A percentile compares a stretch with the other conserved stretches of the same genome.
Evolutionary conservation across 2,329 filamentous ascomycete species (phyloP).

Genomic region (Calonectria fujianensis): DNA sequence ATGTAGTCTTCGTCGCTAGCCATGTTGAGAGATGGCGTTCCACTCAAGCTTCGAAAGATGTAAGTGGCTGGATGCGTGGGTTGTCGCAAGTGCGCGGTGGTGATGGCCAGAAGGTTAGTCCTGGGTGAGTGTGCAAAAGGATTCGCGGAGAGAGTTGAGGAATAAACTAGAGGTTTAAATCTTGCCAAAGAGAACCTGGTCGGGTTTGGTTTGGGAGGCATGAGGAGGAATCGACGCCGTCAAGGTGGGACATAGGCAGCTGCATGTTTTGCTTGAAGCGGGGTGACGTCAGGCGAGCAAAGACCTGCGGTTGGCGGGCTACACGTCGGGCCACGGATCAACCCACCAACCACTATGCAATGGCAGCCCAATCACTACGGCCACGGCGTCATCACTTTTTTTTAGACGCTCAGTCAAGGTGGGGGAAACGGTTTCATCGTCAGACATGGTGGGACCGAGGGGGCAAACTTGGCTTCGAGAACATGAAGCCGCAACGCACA

Average conservation of each 20-base stretch:
- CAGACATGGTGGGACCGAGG: neutral
- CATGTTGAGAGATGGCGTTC: constrained; percentile 67
- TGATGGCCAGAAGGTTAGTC: neutral
- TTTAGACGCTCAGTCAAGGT: neutral
- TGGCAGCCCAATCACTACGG: neutral
- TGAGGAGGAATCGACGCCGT: constrained; percentile 43
- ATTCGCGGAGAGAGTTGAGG: constrained; percentile 24
- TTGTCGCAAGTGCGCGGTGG: neutral
- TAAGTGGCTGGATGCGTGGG: constrained; percentile 27
- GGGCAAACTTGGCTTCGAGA: neutral
- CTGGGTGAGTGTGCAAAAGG: neutral
- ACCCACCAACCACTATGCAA: constrained; percentile 38
- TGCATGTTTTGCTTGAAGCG: constrained; percentile 46
- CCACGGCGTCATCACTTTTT: constrained; percentile 32
- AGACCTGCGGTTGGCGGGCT: constrained; percentile 24
- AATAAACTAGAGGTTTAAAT: constrained; percentile 23
- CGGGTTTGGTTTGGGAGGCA: constrained; percentile 45
- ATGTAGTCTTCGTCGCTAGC: constrained; percentile 88
- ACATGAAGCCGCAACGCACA: neutral
- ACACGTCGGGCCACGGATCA: constrained; percentile 29
- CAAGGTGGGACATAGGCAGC: constrained; percentile 42
- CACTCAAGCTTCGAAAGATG: constrained; percentile 47
- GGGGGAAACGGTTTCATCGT: neutral
- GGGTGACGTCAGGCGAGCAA: constrained; percentile 57
- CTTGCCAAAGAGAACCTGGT: constrained; percentile 29